phyloP scores from a whole-genome alignment of 805 yeast genomes.

The Hanseniaspora valbyensis region DNA sequence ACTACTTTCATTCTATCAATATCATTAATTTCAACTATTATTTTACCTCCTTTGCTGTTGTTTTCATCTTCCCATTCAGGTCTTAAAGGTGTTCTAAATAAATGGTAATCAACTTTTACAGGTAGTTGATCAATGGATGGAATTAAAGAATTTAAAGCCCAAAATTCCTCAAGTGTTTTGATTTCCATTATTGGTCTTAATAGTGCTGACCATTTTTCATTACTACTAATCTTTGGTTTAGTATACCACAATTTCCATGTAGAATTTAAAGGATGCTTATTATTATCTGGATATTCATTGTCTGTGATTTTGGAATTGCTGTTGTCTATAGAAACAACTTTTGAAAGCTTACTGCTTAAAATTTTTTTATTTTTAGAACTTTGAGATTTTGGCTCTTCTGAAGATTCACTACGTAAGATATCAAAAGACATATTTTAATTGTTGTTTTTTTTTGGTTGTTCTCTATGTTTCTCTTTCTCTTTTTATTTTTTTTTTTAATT shows the following conservation, averaged over 20 bases:
- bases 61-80: slow-evolving; percentile 97
- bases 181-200: slow-evolving; percentile 88
- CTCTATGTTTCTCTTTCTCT: neutral
- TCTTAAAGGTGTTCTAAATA: slow-evolving; percentile 84
- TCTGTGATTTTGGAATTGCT: neutral
- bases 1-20: slow-evolving; percentile 45
- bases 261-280: slow-evolving; percentile 69
- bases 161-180: slow-evolving; percentile 89
- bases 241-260: slow-evolving; percentile 98
- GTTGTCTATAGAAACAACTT: neutral
- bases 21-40: slow-evolving; percentile 69
- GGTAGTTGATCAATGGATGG: slow-evolving; percentile 77
- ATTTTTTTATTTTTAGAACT: neutral
- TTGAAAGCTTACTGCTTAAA: neutral
- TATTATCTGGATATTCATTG: neutral
- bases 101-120: slow-evolving; percentile 77
- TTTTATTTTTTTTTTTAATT: neutral
- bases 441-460: neutral
- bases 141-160: slow-evolving; percentile 93
- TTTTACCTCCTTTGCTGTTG: slow-evolving; percentile 87
- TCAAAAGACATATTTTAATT: neutral
- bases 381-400: neutral
- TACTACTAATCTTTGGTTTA: slow-evolving; percentile 71
- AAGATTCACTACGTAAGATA: neutral
- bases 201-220: slow-evolving; percentile 84